Conservation (phyloP, 225 moss, liverwort and hornwort species). For the Asterella californica region DNA sequence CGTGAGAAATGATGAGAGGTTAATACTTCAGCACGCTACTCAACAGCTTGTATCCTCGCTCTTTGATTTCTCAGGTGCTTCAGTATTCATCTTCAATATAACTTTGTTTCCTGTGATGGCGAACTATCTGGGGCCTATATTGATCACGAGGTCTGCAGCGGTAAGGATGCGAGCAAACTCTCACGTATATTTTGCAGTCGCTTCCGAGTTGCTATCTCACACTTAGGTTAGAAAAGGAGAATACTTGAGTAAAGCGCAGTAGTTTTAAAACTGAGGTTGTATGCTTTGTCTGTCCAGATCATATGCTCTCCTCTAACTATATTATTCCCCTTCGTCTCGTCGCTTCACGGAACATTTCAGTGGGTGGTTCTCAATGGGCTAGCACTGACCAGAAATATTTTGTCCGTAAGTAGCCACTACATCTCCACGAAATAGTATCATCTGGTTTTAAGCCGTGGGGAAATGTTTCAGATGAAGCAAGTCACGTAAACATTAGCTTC, state of each 20-base stretch:
- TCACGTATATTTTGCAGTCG: neutral
- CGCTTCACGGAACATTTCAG: slow-evolving; percentile 39
- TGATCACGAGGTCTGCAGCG: slow-evolving; percentile 15
- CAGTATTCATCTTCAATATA: slow-evolving; percentile 18
- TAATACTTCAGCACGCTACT: neutral
- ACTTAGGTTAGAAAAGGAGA: neutral
- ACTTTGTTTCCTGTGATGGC: slow-evolving; percentile 7
- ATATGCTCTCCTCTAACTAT: slow-evolving; percentile 31
- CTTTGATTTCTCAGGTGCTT: slow-evolving; percentile 8
- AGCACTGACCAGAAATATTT: slow-evolving; percentile 29
- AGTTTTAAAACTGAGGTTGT: too few species aligned
- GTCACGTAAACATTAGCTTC: neutral
- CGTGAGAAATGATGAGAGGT: neutral
- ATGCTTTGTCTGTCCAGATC: slow-evolving; percentile 27
- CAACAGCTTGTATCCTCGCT: neutral
- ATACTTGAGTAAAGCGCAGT: neutral
- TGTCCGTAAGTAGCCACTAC: slow-evolving; percentile 35
- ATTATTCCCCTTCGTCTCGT: slow-evolving; percentile 46
- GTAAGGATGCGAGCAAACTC: neutral
- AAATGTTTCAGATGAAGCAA: too few species aligned
- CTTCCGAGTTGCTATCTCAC: neutral
- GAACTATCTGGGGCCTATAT: slow-evolving; percentile 18
- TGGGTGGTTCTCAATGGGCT: slow-evolving; percentile 34
- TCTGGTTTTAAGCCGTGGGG: too few species aligned
- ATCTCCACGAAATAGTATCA: neutral